Evolutionary conservation across 176 grass and related monocot species (phyloP), one percentile per base, ranked within the genome.

Genomic region (Lolium rigidum): DNA sequence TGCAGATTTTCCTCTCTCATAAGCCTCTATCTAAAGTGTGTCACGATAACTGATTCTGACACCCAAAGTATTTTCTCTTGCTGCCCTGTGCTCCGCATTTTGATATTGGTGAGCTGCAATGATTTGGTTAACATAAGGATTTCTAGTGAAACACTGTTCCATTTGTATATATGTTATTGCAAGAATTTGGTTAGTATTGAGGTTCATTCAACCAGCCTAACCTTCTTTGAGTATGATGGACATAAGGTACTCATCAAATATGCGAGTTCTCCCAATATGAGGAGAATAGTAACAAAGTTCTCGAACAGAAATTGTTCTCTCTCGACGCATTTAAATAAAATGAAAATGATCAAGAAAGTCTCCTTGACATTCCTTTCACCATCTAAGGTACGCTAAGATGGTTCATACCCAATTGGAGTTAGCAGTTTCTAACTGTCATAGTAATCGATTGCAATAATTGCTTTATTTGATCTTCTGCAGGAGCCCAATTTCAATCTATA

Each of bases 391-490:
- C 16, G 18, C 54, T 18, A 14, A 38, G 13, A 16, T 37, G 15
- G 71, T 50, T 74, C n/a, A 51, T 14, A 74, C 14, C 71, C 47
- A 51, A 9, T 9, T 51, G 48, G 13, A 31, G 25, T 18, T 54
- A 20, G 73, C 73, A 76, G 48, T 54, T 35, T 52, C 6, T 54
- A 54, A 54, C 25, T 51, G n/a, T 72, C 22, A 5, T 48, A 24
- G 3, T 54, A 18, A 31, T 35, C 13, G 7, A 50, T 4, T 52
- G 9, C 2, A 3, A 17, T 75, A 52, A 75, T 14, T 50, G 72
- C 10, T 75, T 75, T 48, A 18, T 51, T 52, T 75, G 47, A 24
- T 75, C 48, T 75, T 28, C 14, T 52, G 72, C 72, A 75, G 48
- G 24, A 75, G 24, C 47, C 14, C 7, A 17, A 9, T 52, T 75